These are phyloP conservation scores for Calonectria honghensis DNA, from an alignment of 2,329 filamentous ascomycete genomes.

Conservation along the genomic window DNA sequence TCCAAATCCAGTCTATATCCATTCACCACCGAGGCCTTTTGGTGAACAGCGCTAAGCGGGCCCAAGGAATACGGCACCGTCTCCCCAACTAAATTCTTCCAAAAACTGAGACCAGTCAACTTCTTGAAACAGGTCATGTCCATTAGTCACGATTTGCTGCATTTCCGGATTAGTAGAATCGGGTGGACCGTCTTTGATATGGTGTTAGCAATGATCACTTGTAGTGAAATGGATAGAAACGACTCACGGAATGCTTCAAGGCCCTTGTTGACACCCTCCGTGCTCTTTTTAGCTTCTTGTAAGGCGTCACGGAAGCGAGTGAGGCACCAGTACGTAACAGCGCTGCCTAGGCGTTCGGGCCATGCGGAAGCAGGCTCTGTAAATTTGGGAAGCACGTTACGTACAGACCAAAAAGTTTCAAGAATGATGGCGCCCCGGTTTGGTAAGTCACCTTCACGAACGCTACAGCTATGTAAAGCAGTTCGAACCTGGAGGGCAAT, in stretches of 20 bases:
- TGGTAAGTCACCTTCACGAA: conserved; percentile 70
- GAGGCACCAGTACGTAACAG: conserved; percentile 71
- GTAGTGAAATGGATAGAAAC: not conserved
- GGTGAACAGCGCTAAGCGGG: conserved; percentile 46
- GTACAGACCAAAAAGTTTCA: conserved; percentile 69
- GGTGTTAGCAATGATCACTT: not conserved
- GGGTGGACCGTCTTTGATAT: conserved; percentile 15
- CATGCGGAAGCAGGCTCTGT: conserved; percentile 65
- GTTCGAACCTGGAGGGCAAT: conserved; percentile 59
- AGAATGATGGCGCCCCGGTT: conserved; percentile 67
- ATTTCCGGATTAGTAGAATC: conserved; percentile 26
- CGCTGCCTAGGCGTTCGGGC: conserved; percentile 68
- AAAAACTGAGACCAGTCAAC: conserved; percentile 71
- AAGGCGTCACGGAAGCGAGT: conserved; percentile 67
- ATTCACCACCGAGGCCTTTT: not conserved
- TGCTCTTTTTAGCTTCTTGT: conserved; percentile 60
- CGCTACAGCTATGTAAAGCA: conserved; percentile 64
- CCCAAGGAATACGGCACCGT: conserved; percentile 57
- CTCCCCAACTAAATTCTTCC: conserved; percentile 70
- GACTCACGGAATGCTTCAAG: conserved; percentile 58
- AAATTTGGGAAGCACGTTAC: conserved; percentile 61
- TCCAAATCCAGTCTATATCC: conserved; percentile 24
- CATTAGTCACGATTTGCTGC: conserved; percentile 48
- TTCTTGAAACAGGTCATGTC: conserved; percentile 63
- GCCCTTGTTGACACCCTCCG: conserved; percentile 56